Percentiles rank a stretch among this genome's conserved stretches.
These are phyloP conservation scores for Linanthus parryae DNA, from an alignment of 148 eudicot genomes.

Conservation along the genomic window DNA sequence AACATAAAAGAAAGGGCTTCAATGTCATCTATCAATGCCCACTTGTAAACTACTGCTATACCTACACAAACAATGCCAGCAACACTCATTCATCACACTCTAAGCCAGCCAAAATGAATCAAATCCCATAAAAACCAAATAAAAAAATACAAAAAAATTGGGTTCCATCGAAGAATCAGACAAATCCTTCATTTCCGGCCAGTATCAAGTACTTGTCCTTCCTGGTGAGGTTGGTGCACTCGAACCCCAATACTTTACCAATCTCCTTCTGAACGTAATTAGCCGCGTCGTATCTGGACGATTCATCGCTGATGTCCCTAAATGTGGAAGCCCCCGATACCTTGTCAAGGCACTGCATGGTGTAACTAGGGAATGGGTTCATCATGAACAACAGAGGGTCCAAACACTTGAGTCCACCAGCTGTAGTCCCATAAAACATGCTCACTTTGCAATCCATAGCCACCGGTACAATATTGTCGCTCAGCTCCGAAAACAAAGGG, in stretches of 20 bases:
- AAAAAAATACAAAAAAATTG: too few relatives aligned
- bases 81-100: too few relatives aligned
- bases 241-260: constrained; percentile 49
- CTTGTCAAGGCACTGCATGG: constrained; percentile 32
- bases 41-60: too few relatives aligned
- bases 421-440: constrained; percentile 82
- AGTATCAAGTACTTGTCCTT: constrained; percentile 76
- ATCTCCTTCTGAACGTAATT: constrained; percentile 63
- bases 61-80: too few relatives aligned
- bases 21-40: too few relatives aligned
- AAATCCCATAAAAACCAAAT: too few relatives aligned
- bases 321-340: constrained; percentile 18
- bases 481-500: constrained; percentile 66
- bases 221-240: constrained; percentile 72
- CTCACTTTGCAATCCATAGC: constrained; percentile 52
- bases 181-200: constrained; percentile 81
- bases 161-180: too few relatives aligned
- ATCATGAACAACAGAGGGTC: constrained; percentile 72
- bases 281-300: constrained; percentile 49
- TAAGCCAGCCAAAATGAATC: too few relatives aligned
- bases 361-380: constrained; percentile 66
- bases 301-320: neutral
- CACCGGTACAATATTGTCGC: constrained; percentile 58
- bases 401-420: constrained; percentile 57
- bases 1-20: too few relatives aligned